These are phyloP conservation scores for Mycena pura DNA, from an alignment of 768 basidiomycete genomes.

Conservation along the genomic window DNA sequence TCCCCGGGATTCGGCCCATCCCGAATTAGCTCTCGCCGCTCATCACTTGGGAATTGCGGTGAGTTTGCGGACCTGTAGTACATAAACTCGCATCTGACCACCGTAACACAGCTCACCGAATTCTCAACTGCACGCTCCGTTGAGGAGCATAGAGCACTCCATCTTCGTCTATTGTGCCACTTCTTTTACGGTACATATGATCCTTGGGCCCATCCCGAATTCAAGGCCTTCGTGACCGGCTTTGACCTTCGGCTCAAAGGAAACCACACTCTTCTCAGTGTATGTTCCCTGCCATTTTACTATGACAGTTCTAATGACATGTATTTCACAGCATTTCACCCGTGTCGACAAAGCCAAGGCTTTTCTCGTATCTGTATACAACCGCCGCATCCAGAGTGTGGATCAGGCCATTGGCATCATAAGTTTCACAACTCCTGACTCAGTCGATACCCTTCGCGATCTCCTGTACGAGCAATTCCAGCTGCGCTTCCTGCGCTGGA, in stretches of 20 bases:
- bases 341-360: not conserved
- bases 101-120: not conserved
- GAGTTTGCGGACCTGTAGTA: not conserved
- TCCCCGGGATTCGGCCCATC: not conserved
- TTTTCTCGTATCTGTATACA: not conserved
- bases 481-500: not conserved
- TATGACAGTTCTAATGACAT: too few species aligned
- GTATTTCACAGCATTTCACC: too few species aligned
- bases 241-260: not conserved
- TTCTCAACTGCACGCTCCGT: not conserved
- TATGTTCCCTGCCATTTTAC: too few species aligned
- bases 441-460: not conserved
- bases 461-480: not conserved
- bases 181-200: not conserved
- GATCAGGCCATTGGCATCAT: not conserved
- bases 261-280: not conserved
- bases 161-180: not conserved
- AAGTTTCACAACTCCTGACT: not conserved
- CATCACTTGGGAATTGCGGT: not conserved
- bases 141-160: not conserved
- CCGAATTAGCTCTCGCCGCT: not conserved
- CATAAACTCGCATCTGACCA: not conserved
- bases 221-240: not conserved
- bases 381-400: not conserved
- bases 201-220: not conserved